These are phyloP conservation scores for Rhizophagus prolifer DNA, from an alignment of 192 early-diverging fungal species.

Conservation along the genomic window DNA sequence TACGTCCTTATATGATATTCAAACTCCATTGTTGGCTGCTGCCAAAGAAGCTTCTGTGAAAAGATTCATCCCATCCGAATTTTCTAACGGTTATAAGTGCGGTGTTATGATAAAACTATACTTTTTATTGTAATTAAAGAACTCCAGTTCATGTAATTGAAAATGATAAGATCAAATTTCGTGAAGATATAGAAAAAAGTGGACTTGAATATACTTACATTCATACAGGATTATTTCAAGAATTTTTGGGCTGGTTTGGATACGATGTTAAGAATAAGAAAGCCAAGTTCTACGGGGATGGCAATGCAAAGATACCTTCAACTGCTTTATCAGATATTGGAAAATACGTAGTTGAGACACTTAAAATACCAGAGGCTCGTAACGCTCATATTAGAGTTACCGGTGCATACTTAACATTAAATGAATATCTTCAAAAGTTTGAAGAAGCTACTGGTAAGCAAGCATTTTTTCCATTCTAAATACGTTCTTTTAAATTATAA, in stretches of 20 bases:
- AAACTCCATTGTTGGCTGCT: too few species aligned
- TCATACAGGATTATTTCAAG: neutral
- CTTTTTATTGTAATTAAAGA: neutral
- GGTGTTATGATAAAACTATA: neutral
- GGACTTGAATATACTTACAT: constrained; percentile 18
- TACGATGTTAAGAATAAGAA: constrained; percentile 17
- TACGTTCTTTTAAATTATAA: too few species aligned
- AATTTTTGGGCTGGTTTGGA: constrained; percentile 1
- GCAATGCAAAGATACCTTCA: neutral
- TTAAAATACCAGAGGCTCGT: neutral
- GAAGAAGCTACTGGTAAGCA: too few species aligned
- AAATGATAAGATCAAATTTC: neutral
- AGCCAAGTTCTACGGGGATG: neutral
- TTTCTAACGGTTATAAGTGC: too few species aligned
- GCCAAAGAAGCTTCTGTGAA: too few species aligned
- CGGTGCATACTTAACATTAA: neutral
- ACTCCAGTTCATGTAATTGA: neutral
- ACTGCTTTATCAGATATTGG: constrained; percentile 6
- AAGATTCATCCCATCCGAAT: too few species aligned
- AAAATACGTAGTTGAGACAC: neutral
- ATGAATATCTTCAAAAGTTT: neutral
- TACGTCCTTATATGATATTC: too few species aligned
- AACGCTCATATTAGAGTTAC: neutral
- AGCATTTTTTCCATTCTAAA: too few species aligned
- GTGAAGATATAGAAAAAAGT: constrained; percentile 8